Percentiles rank a stretch among this genome's conserved stretches.
Evolutionary conservation across 805 yeast genomes (phyloP).

Genomic region (Ogataea pilisensis): DNA sequence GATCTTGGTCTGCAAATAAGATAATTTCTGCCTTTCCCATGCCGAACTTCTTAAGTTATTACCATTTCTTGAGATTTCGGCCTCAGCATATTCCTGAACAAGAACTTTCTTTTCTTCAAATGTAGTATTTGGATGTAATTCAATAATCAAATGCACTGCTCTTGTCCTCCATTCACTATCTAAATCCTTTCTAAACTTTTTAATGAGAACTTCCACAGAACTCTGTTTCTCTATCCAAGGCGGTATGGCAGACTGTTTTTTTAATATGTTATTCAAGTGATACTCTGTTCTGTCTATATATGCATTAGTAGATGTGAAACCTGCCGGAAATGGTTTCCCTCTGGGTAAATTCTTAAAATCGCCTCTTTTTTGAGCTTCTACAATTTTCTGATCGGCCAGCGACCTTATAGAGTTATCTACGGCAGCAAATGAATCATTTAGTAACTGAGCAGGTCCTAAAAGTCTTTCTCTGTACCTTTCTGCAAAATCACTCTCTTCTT

Average conservation of each 20-base stretch:
- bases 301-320: conserved; percentile 41
- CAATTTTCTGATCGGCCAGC: conserved; percentile 71
- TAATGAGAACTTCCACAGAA: conserved; percentile 46
- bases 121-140: conserved; percentile 19
- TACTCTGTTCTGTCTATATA: conserved; percentile 68
- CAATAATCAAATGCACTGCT: conserved; percentile 29
- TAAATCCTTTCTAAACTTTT: conserved; percentile 42
- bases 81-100: conserved; percentile 15
- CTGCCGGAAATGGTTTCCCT: conserved; percentile 53
- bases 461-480: conserved; percentile 63
- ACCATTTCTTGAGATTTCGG: conserved; percentile 14
- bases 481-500: conserved; percentile 46
- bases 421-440: conserved; percentile 37
- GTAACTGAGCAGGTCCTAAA: conserved; percentile 50
- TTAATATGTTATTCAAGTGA: conserved; percentile 72
- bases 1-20: conserved; percentile 34
- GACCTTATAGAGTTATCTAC: conserved; percentile 54
- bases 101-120: conserved; percentile 15
- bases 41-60: conserved; percentile 19
- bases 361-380: conserved; percentile 69
- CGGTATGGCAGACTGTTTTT: conserved; percentile 73
- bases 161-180: conserved; percentile 36
- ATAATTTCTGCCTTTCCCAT: conserved; percentile 37
- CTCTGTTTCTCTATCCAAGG: conserved; percentile 88
- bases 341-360: conserved; percentile 60